These are phyloP conservation scores for Venustampulla echinocandica DNA, from an alignment of 495 filamentous ascomycete species.

Conservation along the genomic window DNA sequence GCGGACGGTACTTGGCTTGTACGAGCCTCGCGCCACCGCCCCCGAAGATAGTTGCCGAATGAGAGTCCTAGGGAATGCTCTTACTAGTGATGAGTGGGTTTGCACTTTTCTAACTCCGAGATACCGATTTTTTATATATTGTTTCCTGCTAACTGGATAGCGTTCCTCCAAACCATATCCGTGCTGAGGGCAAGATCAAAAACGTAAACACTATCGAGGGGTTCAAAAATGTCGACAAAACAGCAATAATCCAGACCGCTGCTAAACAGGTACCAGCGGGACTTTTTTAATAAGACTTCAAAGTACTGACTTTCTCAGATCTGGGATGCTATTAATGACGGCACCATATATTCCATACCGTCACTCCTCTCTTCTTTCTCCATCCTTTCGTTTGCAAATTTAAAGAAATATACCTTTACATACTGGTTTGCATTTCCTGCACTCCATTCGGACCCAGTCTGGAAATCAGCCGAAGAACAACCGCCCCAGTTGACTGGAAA, in stretches of 20 bases:
- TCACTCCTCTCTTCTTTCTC: constrained; percentile 82
- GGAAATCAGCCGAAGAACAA: constrained; percentile 43
- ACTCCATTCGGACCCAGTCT: constrained; percentile 75
- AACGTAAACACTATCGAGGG: constrained; percentile 96
- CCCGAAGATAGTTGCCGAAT: constrained; percentile 69
- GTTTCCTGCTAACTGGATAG: constrained; percentile 37
- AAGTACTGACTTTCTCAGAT: constrained; percentile 46
- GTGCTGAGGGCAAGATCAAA: constrained; percentile 87
- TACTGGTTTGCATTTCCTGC: constrained; percentile 96
- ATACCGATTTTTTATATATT: neutral
- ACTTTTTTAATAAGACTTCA: neutral
- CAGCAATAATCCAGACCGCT: constrained; percentile 58
- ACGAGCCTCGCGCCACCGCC: constrained; percentile 67
- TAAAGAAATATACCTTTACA: constrained; percentile 91
- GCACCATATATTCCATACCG: constrained; percentile 88
- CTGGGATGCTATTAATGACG: constrained; percentile 94
- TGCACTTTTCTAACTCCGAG: constrained; percentile 17
- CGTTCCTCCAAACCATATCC: constrained; percentile 59
- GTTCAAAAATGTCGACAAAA: constrained; percentile 69
- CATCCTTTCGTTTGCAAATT: constrained; percentile 86
- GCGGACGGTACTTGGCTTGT: constrained; percentile 76
- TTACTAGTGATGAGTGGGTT: constrained; percentile 76
- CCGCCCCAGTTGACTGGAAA: constrained; percentile 45
- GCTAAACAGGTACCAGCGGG: constrained; percentile 57
- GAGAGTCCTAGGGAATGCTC: constrained; percentile 79